Base-by-base conservation (phyloP, 2,329 filamentous ascomycete genomes). In the Diaporthe sp. region DNA sequence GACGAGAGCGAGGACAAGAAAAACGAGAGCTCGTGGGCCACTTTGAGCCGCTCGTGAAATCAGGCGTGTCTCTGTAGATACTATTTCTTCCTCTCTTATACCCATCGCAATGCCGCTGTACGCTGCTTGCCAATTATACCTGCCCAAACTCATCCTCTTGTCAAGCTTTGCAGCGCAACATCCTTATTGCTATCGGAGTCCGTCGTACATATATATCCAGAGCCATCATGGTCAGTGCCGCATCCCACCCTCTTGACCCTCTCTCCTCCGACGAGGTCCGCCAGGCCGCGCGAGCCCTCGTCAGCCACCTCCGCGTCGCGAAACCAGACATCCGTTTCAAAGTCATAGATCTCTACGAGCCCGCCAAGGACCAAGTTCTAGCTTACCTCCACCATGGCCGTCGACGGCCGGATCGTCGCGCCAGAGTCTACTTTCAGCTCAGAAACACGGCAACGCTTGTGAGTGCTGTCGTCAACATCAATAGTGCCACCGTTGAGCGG, bases 221-320 rank as follows among this genome's bases (percentile, higher is more conserved):
- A 58, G 55, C 17, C 55, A 58, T 22, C 28, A 58, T 58, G 55
- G 55, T 58, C 28, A 58, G 17, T 34, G n/a, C 31, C 55, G 22
- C 9, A 9, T 19, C 13, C 4, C 55, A 58, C 9, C 55, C 55
- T 58, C 55, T 58, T 22, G 55, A 58, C 31, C 55, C 55, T n/a
- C 55, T 58, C 17, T 58, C 55, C 31, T n/a, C 31, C 10, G 55
- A 58, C 34, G 55, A 58, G 55, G 55, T 58, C 55, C 55, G 19
- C 31, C 8, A 58, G 17, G 55, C 55, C 31, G 55, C 55, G 8
- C 17, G 28, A 22, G 31, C 55, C 31, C 55, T 58, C 31, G 22
- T 58, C 55, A 37, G 31, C 55, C 55, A 58, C 31, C 31, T 58
- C 5, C 55, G 55, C 4, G 55, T 58, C 19, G 31, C 17, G 31